Evolutionary conservation across 768 basidiomycete genomes (phyloP).

Genomic region (Suillus subluteus): DNA sequence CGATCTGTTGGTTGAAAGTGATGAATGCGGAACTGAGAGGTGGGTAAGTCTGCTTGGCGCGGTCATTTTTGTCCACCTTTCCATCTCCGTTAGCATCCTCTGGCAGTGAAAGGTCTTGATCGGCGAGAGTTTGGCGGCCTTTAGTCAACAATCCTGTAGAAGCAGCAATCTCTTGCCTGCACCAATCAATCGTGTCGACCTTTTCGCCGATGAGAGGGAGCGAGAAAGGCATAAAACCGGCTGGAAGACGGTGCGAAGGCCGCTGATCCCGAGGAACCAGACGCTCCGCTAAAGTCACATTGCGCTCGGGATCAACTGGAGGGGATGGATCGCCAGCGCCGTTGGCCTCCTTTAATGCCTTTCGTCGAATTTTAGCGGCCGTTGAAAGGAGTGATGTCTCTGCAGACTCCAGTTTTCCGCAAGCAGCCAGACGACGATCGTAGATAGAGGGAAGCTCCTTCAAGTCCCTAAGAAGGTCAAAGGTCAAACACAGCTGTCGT

Average conservation of each 20-base stretch:
- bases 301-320: conserved; percentile 32
- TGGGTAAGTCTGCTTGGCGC: conserved; percentile 47
- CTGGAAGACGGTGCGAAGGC: conserved; percentile 74
- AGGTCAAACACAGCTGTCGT: conserved; percentile 1
- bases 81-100: conserved; percentile 25
- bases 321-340: conserved; percentile 32
- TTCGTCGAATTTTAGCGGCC: conserved; percentile 70
- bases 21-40: conserved; percentile 79
- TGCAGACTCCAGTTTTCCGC: conserved; percentile 81
- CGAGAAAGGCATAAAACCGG: conserved; percentile 54
- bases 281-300: conserved; percentile 43
- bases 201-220: conserved; percentile 79
- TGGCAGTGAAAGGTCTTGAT: conserved; percentile 23
- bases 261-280: conserved; percentile 74
- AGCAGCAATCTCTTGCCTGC: conserved; percentile 67
- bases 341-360: conserved; percentile 51
- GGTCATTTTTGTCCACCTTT: conserved; percentile 16
- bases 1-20: conserved; percentile 90
- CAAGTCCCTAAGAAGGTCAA: conserved; percentile 57
- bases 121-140: conserved; percentile 39
- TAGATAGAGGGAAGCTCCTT: conserved; percentile 86
- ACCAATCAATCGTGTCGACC: conserved; percentile 95
- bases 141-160: conserved; percentile 57
- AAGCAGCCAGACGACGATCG: conserved; percentile 73
- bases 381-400: conserved; percentile 78